phyloP scores from a whole-genome alignment of 805 yeast genomes.

The Groenewaldozyma salmanticensis region DNA sequence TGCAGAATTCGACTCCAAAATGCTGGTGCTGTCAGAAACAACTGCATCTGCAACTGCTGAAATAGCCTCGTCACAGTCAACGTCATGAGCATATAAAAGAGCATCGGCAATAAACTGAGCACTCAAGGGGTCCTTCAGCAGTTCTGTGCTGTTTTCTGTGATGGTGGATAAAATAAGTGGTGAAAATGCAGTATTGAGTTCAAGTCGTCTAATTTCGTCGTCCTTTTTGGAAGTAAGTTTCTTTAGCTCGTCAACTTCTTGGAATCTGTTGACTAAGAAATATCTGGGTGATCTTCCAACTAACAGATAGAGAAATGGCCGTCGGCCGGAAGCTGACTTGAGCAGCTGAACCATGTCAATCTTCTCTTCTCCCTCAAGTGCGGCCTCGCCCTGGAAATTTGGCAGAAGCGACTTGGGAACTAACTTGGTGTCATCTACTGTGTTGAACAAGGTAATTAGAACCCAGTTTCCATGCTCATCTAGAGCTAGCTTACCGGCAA shows the following conservation, averaged over 20 bases:
- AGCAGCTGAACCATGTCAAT: slow-evolving; percentile 42
- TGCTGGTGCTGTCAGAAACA: slow-evolving; percentile 9
- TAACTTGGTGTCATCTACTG: slow-evolving; percentile 89
- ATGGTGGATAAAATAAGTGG: slow-evolving; percentile 56
- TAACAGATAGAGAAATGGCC: slow-evolving; percentile 77
- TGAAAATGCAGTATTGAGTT: slow-evolving; percentile 53
- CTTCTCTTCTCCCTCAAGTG: slow-evolving; percentile 16
- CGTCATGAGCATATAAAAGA: slow-evolving; percentile 46
- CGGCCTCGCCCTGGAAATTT: slow-evolving; percentile 31
- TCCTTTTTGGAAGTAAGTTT: slow-evolving; percentile 77
- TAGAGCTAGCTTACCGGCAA: slow-evolving; percentile 62
- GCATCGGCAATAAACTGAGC: slow-evolving; percentile 77
- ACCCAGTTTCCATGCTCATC: slow-evolving; percentile 85
- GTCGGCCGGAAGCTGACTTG: slow-evolving; percentile 68
- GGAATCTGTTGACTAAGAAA: slow-evolving; percentile 56
- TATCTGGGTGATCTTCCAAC: slow-evolving; percentile 73
- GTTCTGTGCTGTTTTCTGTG: slow-evolving; percentile 37
- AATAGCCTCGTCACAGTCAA: slow-evolving; percentile 34
- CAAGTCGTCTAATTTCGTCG: slow-evolving; percentile 61
- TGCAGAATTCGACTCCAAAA: slow-evolving; percentile 50
- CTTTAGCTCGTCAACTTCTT: slow-evolving; percentile 51
- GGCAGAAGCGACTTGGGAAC: slow-evolving; percentile 60
- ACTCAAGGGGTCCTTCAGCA: slow-evolving; percentile 65
- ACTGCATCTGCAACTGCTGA: slow-evolving; percentile 41
- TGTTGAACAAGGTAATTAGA: slow-evolving; percentile 64